Percentiles rank a stretch among this genome's conserved stretches.
Conservation (phyloP, 2,329 filamentous ascomycete genomes). For the Blastomyces silverae region DNA sequence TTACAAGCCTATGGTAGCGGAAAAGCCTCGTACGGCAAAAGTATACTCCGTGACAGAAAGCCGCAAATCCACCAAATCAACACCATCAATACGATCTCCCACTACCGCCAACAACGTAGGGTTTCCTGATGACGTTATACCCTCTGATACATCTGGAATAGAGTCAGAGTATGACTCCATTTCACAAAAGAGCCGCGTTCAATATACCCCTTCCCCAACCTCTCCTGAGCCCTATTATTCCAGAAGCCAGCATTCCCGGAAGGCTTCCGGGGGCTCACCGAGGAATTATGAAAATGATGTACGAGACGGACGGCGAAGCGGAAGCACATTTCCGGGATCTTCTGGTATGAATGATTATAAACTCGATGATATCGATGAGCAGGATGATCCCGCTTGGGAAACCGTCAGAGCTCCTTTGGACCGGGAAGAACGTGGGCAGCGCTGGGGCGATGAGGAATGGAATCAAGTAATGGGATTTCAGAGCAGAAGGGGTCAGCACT, state of each 20-base stretch:
- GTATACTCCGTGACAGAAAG: neutral
- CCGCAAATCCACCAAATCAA: neutral
- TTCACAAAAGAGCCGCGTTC: neutral
- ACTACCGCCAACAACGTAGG: neutral
- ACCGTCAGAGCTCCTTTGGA: neutral
- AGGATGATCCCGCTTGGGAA: neutral
- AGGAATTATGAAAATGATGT: neutral
- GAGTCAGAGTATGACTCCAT: neutral
- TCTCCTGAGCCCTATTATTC: neutral
- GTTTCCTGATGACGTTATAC: neutral
- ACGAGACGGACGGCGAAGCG: neutral
- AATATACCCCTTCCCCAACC: neutral
- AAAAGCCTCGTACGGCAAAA: neutral
- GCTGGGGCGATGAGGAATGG: neutral
- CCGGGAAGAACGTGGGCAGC: neutral
- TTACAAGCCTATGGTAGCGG: neutral
- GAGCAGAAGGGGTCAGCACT: too few species aligned
- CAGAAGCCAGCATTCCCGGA: neutral
- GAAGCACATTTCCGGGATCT: neutral
- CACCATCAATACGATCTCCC: constrained; percentile 1
- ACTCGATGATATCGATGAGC: constrained; percentile 1
- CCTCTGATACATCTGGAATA: neutral
- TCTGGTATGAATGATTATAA: neutral
- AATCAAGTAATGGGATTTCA: neutral
- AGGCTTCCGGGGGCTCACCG: neutral